phyloP scores from a whole-genome alignment of 345 rosid species.

The Eucalyptus viminalis region DNA sequence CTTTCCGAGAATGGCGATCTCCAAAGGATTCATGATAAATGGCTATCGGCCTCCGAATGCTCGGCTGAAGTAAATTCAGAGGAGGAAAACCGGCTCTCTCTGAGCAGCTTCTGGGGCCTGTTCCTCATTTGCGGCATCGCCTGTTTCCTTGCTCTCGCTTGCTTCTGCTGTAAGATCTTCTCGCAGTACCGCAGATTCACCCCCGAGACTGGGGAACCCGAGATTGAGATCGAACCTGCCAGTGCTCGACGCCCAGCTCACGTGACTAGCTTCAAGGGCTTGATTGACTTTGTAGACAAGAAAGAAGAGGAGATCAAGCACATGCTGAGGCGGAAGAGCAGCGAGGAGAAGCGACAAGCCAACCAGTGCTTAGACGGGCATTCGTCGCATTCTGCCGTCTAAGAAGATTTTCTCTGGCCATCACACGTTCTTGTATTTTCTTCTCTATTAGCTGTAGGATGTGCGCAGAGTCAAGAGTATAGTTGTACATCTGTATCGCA shows the following conservation, averaged over 20 bases:
- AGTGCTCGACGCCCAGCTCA: background rate
- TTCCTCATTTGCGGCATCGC: slow-evolving; percentile 68
- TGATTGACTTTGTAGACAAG: slow-evolving; percentile 2
- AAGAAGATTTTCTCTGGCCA: background rate
- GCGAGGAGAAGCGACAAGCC: slow-evolving; percentile 13
- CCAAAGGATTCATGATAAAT: slow-evolving; percentile 64
- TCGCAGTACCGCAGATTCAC: slow-evolving; percentile 47
- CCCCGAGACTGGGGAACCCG: slow-evolving; percentile 34
- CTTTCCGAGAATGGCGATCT: slow-evolving; percentile 87
- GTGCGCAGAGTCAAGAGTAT: background rate
- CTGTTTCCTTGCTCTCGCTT: slow-evolving; percentile 37
- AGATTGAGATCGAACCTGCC: slow-evolving; percentile 13
- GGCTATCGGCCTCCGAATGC: slow-evolving; percentile 47
- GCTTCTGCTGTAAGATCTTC: slow-evolving; percentile 42
- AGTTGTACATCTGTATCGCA: background rate
- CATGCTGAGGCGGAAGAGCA: slow-evolving; percentile 36
- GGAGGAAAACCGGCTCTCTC: slow-evolving; percentile 36
- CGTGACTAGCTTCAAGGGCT: slow-evolving; percentile 1
- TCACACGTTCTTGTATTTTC: background rate
- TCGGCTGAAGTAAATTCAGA: slow-evolving; percentile 8
- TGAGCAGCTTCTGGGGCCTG: slow-evolving; percentile 84
- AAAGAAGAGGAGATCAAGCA: slow-evolving; percentile 18
- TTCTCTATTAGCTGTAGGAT: background rate
- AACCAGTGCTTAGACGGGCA: slow-evolving; percentile 21
- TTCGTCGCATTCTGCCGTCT: slow-evolving; percentile 6